Evolutionary conservation across 1,284 basidiomycete species (phyloP).

Genomic region (Puccinia triticina): DNA sequence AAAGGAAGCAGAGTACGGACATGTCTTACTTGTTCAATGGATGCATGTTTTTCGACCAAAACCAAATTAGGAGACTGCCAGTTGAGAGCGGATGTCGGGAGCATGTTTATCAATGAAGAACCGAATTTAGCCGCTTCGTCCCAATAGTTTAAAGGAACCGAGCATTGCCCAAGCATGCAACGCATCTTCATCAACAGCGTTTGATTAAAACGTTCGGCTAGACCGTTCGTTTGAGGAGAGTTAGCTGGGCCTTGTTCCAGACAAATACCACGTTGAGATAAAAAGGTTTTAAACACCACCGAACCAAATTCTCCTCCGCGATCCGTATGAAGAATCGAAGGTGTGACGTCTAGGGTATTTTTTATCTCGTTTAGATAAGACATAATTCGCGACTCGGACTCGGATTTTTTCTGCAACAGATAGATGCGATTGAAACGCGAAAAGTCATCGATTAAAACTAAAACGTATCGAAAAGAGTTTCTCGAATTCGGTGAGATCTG

Average conservation of each 20-base stretch:
- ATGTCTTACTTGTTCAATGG: no score
- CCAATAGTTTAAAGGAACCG: no score
- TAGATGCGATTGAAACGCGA: conserved; percentile 14
- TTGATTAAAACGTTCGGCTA: no score
- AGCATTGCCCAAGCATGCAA: no score
- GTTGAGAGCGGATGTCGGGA: background rate
- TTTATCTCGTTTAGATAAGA: conserved; percentile 9
- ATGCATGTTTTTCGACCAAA: background rate
- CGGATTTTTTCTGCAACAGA: background rate
- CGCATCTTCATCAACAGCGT: no score
- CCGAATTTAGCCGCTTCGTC: no score
- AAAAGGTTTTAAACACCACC: no score
- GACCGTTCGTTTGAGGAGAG: no score
- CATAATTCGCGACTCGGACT: background rate
- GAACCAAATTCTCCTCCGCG: no score
- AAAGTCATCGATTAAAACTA: conserved; percentile 29
- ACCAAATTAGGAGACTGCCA: background rate
- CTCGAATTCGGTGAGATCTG: background rate
- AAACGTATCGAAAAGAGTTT: background rate
- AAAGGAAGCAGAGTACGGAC: background rate
- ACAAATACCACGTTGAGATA: no score
- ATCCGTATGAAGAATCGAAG: background rate
- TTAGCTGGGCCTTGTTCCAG: no score
- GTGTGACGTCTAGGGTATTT: background rate
- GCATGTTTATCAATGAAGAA: background rate